Conservation (phyloP, 805 yeast genomes). For the Teunomyces pallodes region DNA sequence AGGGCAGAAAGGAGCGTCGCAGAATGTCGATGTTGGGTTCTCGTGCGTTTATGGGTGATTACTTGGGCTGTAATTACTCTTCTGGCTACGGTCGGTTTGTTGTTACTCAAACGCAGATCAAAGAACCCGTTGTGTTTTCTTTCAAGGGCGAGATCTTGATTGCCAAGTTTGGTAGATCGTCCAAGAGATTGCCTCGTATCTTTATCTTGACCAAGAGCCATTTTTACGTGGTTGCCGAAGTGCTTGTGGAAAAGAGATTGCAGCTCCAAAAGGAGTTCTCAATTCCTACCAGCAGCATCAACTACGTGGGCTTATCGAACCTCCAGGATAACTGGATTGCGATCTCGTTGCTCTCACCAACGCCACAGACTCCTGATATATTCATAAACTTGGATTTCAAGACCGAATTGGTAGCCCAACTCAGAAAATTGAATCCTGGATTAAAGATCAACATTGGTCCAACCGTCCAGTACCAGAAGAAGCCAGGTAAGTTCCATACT, state of each 20-base stretch:
- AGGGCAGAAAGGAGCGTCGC: conserved; percentile 83
- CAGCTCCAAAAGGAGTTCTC: conserved; percentile 61
- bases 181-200: conserved; percentile 70
- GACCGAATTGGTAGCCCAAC: conserved; percentile 79
- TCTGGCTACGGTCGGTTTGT: conserved; percentile 73
- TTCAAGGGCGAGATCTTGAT: conserved; percentile 75
- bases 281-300: conserved; percentile 58
- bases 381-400: conserved; percentile 80
- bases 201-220: conserved; percentile 63
- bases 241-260: conserved; percentile 56
- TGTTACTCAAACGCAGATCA: conserved; percentile 64
- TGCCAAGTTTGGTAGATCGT: conserved; percentile 90
- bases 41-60: conserved; percentile 93
- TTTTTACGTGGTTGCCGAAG: conserved; percentile 73
- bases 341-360: conserved; percentile 46
- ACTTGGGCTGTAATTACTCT: conserved; percentile 75
- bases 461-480: conserved; percentile 80
- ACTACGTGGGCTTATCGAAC: conserved; percentile 64
- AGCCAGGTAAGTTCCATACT: conserved; percentile 78
- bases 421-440: conserved; percentile 59
- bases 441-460: conserved; percentile 66
- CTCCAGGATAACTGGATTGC: conserved; percentile 94
- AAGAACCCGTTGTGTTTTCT: conserved; percentile 73
- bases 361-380: conserved; percentile 66
- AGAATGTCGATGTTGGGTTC: conserved; percentile 82